Percentiles rank a stretch among this genome's conserved stretches.
Evolutionary conservation across 208 protist genomes (phyloP).

Genomic region (Leishmania aethiopica): DNA sequence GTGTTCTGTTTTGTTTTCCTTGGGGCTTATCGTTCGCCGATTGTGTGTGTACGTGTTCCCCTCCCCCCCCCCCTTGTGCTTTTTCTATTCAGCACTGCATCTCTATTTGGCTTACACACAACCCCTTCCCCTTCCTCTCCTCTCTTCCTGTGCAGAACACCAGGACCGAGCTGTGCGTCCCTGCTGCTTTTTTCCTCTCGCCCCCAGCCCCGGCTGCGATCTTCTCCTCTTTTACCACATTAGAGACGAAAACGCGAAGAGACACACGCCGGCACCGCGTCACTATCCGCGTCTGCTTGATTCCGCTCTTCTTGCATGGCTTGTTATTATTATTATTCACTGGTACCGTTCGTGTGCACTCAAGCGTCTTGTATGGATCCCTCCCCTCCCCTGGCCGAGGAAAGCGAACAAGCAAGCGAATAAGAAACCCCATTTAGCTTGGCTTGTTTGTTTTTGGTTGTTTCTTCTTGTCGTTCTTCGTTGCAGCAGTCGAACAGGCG

Average conservation of each 20-base stretch:
- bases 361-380: background rate
- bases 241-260: background rate
- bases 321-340: background rate
- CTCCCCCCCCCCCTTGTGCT: background rate
- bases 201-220: background rate
- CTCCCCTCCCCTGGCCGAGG: background rate
- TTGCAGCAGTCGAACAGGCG: background rate
- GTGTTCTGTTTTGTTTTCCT: background rate
- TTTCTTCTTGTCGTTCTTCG: background rate
- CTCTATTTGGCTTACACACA: background rate
- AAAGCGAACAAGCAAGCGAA: background rate
- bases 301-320: background rate
- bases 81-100: background rate
- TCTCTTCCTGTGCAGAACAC: background rate
- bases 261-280: background rate
- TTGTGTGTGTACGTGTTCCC: background rate
- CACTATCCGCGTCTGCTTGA: background rate
- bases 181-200: too few relatives aligned
- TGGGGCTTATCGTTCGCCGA: background rate
- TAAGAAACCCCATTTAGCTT: background rate
- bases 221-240: background rate
- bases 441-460: background rate
- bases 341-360: background rate
- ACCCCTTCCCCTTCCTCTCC: background rate
- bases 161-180: background rate